phyloP scores from a whole-genome alignment of 768 basidiomycete species.

The Mycena vitilis region DNA sequence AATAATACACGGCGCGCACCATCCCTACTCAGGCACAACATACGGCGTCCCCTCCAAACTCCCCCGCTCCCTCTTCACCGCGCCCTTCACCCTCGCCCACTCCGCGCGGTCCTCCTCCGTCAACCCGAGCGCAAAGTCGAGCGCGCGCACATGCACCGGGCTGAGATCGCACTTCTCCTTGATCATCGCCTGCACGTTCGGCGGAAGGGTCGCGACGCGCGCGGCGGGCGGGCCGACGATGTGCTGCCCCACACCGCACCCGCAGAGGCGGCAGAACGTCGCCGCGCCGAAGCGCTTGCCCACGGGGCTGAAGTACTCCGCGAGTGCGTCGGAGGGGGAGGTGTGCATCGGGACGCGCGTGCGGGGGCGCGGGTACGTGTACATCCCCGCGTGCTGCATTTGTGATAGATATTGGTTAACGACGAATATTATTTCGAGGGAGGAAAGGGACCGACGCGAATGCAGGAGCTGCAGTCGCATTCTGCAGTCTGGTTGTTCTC shows the following conservation, averaged over 20 bases:
- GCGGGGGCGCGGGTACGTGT: constrained; percentile 34
- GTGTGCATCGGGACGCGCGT: constrained; percentile 27
- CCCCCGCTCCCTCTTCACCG: constrained; percentile 21
- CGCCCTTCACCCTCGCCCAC: constrained; percentile 26
- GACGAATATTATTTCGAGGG: too few species aligned
- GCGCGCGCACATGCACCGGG: constrained; percentile 35
- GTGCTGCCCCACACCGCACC: constrained; percentile 25
- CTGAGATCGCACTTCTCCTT: constrained; percentile 19
- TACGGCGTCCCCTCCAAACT: constrained; percentile 27
- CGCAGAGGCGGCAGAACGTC: constrained; percentile 34
- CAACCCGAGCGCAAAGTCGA: constrained; percentile 32
- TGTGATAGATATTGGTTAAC: too few species aligned
- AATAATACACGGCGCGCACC: neutral
- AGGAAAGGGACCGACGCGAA: constrained; percentile 23
- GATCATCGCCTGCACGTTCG: constrained; percentile 30
- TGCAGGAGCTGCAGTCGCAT: constrained; percentile 35
- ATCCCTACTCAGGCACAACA: constrained; percentile 30
- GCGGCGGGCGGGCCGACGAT: constrained; percentile 34
- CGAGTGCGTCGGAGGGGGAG: constrained; percentile 28
- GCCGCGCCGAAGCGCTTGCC: constrained; percentile 28
- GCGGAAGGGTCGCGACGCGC: constrained; percentile 25
- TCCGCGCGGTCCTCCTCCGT: constrained; percentile 30
- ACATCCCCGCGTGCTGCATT: constrained; percentile 27
- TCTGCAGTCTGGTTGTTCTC: constrained; percentile 28
- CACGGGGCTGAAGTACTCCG: constrained; percentile 29